Percentiles rank a stretch among this genome's conserved stretches.
Evolutionary conservation across 495 filamentous ascomycete genomes (phyloP).

Genomic region (Penicillium odoratum): DNA sequence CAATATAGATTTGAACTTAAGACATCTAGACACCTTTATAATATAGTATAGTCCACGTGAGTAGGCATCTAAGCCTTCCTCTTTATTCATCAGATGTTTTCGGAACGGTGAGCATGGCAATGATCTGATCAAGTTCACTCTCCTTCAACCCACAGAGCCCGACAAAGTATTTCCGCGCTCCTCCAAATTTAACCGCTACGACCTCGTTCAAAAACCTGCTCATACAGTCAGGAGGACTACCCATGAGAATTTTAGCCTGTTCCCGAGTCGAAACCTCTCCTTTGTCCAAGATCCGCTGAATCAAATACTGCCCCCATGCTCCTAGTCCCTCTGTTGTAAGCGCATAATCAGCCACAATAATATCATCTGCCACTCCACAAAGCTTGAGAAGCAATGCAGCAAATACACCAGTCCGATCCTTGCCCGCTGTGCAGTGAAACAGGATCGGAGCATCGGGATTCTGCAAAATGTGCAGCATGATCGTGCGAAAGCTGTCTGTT

Average conservation of each 20-base stretch:
- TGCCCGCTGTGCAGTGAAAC: conserved; percentile 60
- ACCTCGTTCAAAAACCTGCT: neutral
- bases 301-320: conserved; percentile 7
- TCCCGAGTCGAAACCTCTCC: conserved; percentile 4
- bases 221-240: neutral
- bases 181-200: neutral
- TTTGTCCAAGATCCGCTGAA: conserved; percentile 5
- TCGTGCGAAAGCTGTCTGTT: conserved; percentile 13
- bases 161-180: conserved; percentile 1
- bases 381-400: conserved; percentile 59
- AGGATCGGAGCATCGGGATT: conserved; percentile 29
- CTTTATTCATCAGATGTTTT: neutral
- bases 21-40: too few relatives aligned
- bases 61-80: neutral
- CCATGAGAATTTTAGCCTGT: neutral
- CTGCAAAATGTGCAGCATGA: conserved; percentile 12
- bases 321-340: conserved; percentile 28
- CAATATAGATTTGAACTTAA: neutral
- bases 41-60: too few relatives aligned
- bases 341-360: conserved; percentile 62
- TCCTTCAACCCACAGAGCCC: neutral
- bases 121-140: neutral
- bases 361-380: conserved; percentile 54
- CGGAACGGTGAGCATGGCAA: neutral
- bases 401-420: conserved; percentile 65